Percentiles rank a stretch among this genome's conserved stretches.
These are phyloP conservation scores for Penicillium argentinense DNA, from an alignment of 495 filamentous ascomycete species.

Conservation along the genomic window DNA sequence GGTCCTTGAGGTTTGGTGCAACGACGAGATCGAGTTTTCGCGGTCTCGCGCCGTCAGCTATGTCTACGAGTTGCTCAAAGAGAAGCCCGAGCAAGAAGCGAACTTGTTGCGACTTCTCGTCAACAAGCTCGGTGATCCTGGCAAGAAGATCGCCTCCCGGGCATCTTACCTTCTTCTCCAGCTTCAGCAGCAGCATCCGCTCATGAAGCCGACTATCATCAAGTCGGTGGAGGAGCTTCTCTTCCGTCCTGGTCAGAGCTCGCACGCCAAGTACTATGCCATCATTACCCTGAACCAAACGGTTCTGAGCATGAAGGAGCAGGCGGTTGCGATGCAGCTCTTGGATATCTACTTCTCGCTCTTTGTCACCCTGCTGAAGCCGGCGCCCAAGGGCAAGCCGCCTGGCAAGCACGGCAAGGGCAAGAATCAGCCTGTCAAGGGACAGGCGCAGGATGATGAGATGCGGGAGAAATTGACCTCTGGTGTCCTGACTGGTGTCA, in stretches of 20 bases:
- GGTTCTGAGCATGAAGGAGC: slow-evolving; percentile 78
- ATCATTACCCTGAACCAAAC: slow-evolving; percentile 97
- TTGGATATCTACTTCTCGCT: slow-evolving; percentile 86
- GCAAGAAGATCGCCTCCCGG: slow-evolving; percentile 90
- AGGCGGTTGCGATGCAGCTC: slow-evolving; percentile 75
- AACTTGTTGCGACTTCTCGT: slow-evolving; percentile 88
- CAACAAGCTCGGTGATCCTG: slow-evolving; percentile 92
- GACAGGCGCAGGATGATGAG: slow-evolving; percentile 57
- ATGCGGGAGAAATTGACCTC: slow-evolving; percentile 86
- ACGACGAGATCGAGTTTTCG: slow-evolving; percentile 91
- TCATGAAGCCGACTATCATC: slow-evolving; percentile 89
- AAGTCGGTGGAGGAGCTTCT: slow-evolving; percentile 84
- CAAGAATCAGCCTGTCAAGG: slow-evolving; percentile 55
- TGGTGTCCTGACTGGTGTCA: slow-evolving; percentile 87
- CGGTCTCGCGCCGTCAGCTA: slow-evolving; percentile 82
- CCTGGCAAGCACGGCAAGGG: slow-evolving; percentile 29
- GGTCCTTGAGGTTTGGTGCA: slow-evolving; percentile 85
- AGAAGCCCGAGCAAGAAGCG: slow-evolving; percentile 96
- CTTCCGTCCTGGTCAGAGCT: slow-evolving; percentile 79
- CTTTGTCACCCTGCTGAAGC: slow-evolving; percentile 76
- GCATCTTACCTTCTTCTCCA: slow-evolving; percentile 92
- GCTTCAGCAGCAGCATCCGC: slow-evolving; percentile 78
- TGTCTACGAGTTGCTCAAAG: slow-evolving; percentile 83
- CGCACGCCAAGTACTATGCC: slow-evolving; percentile 91
- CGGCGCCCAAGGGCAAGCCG: slow-evolving; percentile 33